A percentile compares a stretch with the other conserved stretches of the same genome.
These are phyloP conservation scores for Cadophora luteo-olivacea DNA, from an alignment of 2,329 filamentous ascomycete genomes.

Conservation along the genomic window DNA sequence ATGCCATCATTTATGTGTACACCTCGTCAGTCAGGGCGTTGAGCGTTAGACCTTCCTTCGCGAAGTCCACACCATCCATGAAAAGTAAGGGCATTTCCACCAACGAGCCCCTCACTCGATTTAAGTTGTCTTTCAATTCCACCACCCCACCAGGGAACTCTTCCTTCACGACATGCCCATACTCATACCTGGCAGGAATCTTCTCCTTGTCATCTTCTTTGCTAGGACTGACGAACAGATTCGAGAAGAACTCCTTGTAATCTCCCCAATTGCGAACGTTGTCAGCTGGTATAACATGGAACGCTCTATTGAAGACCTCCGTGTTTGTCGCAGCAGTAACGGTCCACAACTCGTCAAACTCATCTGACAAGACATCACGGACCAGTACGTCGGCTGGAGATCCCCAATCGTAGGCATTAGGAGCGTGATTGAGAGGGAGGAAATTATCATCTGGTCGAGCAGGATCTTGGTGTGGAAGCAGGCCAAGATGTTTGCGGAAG, in stretches of 20 bases:
- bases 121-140: slow-evolving; percentile 75
- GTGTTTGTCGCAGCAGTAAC: slow-evolving; percentile 78
- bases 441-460: slow-evolving; percentile 76
- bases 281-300: slow-evolving; percentile 80
- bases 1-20: slow-evolving; percentile 58
- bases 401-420: slow-evolving; percentile 78
- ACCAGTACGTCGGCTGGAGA: slow-evolving; percentile 72
- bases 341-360: slow-evolving; percentile 77
- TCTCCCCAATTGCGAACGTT: slow-evolving; percentile 72
- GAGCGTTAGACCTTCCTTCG: slow-evolving; percentile 77
- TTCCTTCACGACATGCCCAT: slow-evolving; percentile 85
- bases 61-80: slow-evolving; percentile 82
- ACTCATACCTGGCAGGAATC: slow-evolving; percentile 69
- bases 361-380: slow-evolving; percentile 72
- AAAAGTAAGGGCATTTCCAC: slow-evolving; percentile 94
- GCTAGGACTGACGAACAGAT: slow-evolving; percentile 67
- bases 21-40: slow-evolving; percentile 76
- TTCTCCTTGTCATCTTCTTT: slow-evolving; percentile 50
- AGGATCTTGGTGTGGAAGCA: slow-evolving; percentile 76
- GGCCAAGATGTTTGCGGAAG: slow-evolving; percentile 89
- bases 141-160: slow-evolving; percentile 76
- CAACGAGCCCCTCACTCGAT: slow-evolving; percentile 70
- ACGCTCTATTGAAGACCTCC: slow-evolving; percentile 78
- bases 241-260: slow-evolving; percentile 74
- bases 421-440: slow-evolving; percentile 71